A percentile compares a stretch with the other conserved stretches of the same genome.
phyloP scores from a whole-genome alignment of 768 basidiomycete species.

The Naematelia encephala region DNA sequence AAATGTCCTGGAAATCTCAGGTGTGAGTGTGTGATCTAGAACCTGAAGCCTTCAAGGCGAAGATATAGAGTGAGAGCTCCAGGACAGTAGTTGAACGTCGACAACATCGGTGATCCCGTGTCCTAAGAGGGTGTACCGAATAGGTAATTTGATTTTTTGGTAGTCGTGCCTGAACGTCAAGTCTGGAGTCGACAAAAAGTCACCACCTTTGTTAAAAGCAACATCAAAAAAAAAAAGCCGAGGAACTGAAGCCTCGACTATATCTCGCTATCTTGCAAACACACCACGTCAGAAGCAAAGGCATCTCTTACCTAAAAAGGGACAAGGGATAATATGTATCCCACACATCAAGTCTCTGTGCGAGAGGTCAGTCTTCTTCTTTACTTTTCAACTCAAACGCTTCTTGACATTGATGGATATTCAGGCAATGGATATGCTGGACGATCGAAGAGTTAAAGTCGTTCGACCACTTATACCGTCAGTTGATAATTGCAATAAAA shows the following conservation, averaged over 20 bases:
- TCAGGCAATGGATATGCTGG: slow-evolving; percentile 60
- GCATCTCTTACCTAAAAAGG: neutral
- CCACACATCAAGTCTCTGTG: slow-evolving; percentile 3
- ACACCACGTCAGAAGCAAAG: too few species aligned
- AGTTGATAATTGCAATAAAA: slow-evolving; percentile 4
- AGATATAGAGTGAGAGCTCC: neutral
- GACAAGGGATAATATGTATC: slow-evolving; percentile 1
- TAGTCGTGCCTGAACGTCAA: neutral
- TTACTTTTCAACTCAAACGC: slow-evolving; percentile 4
- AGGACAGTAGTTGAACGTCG: neutral
- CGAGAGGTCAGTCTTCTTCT: slow-evolving; percentile 16
- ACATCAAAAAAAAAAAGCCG: neutral
- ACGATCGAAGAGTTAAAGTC: slow-evolving; percentile 80
- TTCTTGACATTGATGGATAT: neutral
- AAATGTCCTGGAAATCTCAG: too few species aligned
- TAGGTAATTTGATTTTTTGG: neutral
- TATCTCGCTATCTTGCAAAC: too few species aligned
- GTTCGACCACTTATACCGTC: slow-evolving; percentile 81
- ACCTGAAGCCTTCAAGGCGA: too few species aligned
- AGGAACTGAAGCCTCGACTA: neutral
- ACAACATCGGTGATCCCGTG: neutral
- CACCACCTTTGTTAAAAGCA: too few species aligned
- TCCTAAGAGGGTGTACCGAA: neutral
- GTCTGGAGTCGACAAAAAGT: neutral
- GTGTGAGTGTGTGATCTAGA: too few species aligned